A percentile compares a stretch with the other conserved stretches of the same genome.
Evolutionary conservation across 208 protist species (phyloP).

Genomic region (Leishmania gerbilli): DNA sequence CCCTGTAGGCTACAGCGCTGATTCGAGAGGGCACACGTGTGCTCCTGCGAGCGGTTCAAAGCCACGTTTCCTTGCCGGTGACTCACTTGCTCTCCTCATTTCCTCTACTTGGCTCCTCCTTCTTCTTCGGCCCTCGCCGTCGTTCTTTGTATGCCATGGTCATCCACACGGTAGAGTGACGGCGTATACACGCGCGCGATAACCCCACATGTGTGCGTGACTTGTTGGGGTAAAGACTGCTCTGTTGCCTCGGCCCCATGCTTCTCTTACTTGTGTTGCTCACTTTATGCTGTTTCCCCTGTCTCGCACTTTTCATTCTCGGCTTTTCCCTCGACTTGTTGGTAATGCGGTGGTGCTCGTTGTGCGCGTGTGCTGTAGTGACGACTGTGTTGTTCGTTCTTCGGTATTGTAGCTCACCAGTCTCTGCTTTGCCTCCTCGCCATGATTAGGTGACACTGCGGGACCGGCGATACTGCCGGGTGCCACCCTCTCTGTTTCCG

Average conservation of each 20-base stretch:
- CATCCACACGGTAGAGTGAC: neutral
- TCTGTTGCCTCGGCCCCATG: neutral
- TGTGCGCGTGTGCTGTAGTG: neutral
- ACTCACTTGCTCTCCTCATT: neutral
- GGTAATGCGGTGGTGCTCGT: neutral
- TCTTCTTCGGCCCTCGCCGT: neutral
- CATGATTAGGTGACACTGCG: neutral
- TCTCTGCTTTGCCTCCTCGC: neutral
- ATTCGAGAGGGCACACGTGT: neutral
- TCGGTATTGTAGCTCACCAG: neutral
- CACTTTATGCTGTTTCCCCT: neutral
- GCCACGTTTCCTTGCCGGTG: neutral
- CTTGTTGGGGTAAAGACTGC: neutral
- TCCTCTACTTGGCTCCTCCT: neutral
- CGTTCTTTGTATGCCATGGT: neutral
- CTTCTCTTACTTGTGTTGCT: neutral
- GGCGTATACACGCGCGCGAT: neutral
- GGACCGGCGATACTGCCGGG: neutral
- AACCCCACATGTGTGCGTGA: neutral
- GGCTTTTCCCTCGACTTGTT: neutral
- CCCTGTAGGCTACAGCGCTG: neutral
- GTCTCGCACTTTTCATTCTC: neutral
- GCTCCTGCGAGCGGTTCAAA: neutral
- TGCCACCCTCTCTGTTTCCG: neutral
- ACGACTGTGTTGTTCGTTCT: neutral